phyloP scores from a whole-genome alignment of 2,329 filamentous ascomycete genomes.

The Colletotrichum tropicicola region DNA sequence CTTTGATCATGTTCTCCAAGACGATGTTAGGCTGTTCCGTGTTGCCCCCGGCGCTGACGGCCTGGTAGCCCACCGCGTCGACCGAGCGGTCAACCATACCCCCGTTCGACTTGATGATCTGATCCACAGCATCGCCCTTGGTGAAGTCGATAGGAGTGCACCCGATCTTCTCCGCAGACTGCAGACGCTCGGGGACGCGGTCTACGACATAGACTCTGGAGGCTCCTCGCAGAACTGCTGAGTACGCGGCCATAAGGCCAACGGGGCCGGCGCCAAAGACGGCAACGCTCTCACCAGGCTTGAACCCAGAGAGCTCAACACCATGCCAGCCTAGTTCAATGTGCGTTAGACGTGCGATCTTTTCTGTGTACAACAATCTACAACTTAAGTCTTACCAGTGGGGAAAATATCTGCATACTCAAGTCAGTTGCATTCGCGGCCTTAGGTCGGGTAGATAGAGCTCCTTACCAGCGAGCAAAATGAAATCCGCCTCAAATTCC shows the following conservation, averaged over 20 bases:
- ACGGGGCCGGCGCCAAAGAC: conserved; percentile 73
- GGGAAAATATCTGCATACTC: conserved; percentile 45
- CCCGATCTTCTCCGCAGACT: conserved; percentile 68
- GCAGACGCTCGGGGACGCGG: conserved; percentile 66
- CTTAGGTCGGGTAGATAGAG: conserved; percentile 32
- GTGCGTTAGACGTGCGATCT: not conserved
- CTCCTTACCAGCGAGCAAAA: conserved; percentile 56
- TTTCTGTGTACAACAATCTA: not conserved
- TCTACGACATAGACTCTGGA: conserved; percentile 71
- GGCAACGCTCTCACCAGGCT: conserved; percentile 68
- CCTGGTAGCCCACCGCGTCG: conserved; percentile 74
- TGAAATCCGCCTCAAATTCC: conserved; percentile 70
- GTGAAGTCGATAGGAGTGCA: conserved; percentile 69
- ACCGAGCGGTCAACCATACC: conserved; percentile 68
- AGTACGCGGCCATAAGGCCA: conserved; percentile 73
- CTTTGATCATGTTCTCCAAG: conserved; percentile 69
- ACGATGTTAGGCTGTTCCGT: conserved; percentile 71
- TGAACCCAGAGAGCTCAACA: conserved; percentile 65
- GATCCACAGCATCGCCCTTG: conserved; percentile 65
- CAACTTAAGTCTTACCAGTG: conserved; percentile 35
- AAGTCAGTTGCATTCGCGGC: not conserved
- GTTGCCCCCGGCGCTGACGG: conserved; percentile 61
- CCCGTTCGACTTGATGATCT: conserved; percentile 66
- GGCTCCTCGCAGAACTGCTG: conserved; percentile 67
- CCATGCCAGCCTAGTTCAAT: conserved; percentile 62